Conservation (phyloP, 805 yeast species). For the Groenewaldozyma tartarivorans region DNA sequence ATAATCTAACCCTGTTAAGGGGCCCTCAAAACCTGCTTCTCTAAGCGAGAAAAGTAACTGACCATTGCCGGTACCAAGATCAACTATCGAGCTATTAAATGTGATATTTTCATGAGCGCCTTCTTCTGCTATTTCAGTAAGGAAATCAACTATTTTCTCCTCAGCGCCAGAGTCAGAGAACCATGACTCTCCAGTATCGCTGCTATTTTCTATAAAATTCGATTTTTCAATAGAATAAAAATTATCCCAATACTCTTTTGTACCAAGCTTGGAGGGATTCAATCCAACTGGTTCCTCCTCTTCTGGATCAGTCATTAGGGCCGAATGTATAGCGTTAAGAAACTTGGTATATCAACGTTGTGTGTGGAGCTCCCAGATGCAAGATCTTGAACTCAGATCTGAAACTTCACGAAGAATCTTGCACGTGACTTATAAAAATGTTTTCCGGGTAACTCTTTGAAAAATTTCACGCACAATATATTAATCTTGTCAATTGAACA, state of each 20-base stretch:
- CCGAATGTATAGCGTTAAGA: no score
- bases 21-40: conserved; percentile 49
- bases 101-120: conserved; percentile 19
- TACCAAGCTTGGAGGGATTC: conserved; percentile 76
- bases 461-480: no score
- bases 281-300: no score
- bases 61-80: conserved; percentile 96
- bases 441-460: no score
- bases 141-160: conserved; percentile 63
- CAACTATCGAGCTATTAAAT: conserved; percentile 42
- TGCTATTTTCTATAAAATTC: conserved; percentile 64
- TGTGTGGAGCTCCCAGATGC: no score
- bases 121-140: conserved; percentile 37
- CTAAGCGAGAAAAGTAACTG: conserved; percentile 70
- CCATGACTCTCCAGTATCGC: conserved; percentile 95
- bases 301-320: no score
- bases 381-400: no score
- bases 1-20: conserved; percentile 74
- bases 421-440: no score
- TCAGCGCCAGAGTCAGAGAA: conserved; percentile 94
- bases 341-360: no score
- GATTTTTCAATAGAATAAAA: conserved; percentile 65
- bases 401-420: no score
- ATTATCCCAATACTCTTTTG: conserved; percentile 84
- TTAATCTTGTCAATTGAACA: no score